phyloP scores from a whole-genome alignment of 1,284 basidiomycete species.

The Gomphus bonarii region DNA sequence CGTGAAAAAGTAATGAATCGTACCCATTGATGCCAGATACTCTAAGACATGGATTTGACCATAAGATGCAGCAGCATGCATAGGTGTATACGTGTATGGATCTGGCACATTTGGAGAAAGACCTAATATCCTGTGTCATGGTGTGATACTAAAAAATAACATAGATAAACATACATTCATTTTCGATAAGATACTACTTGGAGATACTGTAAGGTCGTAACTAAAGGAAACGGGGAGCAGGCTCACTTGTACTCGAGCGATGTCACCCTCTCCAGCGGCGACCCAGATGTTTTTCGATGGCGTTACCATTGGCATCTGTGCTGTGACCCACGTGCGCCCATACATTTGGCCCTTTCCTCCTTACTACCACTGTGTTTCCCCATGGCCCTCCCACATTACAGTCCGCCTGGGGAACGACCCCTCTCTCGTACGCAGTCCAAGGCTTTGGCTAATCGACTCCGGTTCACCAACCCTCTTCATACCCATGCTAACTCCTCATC shows the following conservation, averaged over 20 bases:
- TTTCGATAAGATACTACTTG: constrained; percentile 46
- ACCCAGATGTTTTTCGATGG: constrained; percentile 77
- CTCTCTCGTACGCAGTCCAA: not conserved
- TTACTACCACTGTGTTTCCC: not conserved
- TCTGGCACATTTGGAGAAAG: constrained; percentile 71
- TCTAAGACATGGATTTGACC: constrained; percentile 67
- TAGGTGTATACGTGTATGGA: constrained; percentile 76
- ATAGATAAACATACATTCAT: constrained; percentile 32
- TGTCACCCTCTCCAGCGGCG: constrained; percentile 80
- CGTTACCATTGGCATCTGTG: not conserved
- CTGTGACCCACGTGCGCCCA: not conserved
- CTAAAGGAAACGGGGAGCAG: constrained; percentile 1
- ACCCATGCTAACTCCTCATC: constrained; percentile 36
- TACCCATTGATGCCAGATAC: constrained; percentile 69
- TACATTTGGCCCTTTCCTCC: not conserved
- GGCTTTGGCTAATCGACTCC: not conserved
- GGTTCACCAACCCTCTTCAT: not conserved
- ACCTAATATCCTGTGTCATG: constrained; percentile 31
- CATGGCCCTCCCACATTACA: not conserved
- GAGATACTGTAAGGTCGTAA: constrained; percentile 10
- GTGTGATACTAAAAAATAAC: not conserved
- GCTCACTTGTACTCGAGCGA: constrained; percentile 29
- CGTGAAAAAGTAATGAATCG: constrained; percentile 7
- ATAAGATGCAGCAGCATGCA: constrained; percentile 95
- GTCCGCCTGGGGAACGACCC: not conserved